phyloP scores from a whole-genome alignment of 495 filamentous ascomycete species.

The Penicillium egyptiacum region DNA sequence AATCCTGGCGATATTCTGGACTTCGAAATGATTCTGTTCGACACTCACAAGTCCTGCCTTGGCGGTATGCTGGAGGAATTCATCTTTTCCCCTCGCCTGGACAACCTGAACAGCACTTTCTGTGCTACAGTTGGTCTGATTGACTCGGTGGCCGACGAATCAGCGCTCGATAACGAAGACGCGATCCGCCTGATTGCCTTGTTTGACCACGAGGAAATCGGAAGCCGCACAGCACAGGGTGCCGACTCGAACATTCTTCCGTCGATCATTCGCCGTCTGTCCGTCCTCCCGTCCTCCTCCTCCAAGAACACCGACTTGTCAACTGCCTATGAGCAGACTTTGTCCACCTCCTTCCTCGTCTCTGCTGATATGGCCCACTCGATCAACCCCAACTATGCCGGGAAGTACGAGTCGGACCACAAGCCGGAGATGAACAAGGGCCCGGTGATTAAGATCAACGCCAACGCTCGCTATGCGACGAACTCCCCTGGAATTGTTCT shows the following conservation, averaged over 20 bases:
- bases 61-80: constrained; percentile 92
- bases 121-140: constrained; percentile 82
- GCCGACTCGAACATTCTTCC: constrained; percentile 91
- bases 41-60: constrained; percentile 85
- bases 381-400: constrained; percentile 89
- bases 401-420: constrained; percentile 88
- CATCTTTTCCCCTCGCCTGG: constrained; percentile 87
- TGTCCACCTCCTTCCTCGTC: constrained; percentile 88
- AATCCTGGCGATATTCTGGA: constrained; percentile 73
- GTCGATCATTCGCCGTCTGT: constrained; percentile 82
- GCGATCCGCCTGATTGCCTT: constrained; percentile 85
- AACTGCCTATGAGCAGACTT: constrained; percentile 91
- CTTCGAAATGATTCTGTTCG: constrained; percentile 94
- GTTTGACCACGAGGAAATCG: constrained; percentile 98
- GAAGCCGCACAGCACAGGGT: constrained; percentile 86
- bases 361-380: constrained; percentile 98
- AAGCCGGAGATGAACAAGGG: constrained; percentile 95
- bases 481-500: constrained; percentile 94
- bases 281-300: constrained; percentile 61
- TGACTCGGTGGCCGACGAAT: constrained; percentile 62
- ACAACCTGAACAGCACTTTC: constrained; percentile 94
- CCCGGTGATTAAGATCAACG: constrained; percentile 96
- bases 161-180: constrained; percentile 68
- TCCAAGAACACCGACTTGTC: constrained; percentile 52
- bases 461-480: constrained; percentile 93